These are phyloP conservation scores for Allantophomopsis lycopodina DNA, from an alignment of 2,329 filamentous ascomycete genomes.

Conservation along the genomic window DNA sequence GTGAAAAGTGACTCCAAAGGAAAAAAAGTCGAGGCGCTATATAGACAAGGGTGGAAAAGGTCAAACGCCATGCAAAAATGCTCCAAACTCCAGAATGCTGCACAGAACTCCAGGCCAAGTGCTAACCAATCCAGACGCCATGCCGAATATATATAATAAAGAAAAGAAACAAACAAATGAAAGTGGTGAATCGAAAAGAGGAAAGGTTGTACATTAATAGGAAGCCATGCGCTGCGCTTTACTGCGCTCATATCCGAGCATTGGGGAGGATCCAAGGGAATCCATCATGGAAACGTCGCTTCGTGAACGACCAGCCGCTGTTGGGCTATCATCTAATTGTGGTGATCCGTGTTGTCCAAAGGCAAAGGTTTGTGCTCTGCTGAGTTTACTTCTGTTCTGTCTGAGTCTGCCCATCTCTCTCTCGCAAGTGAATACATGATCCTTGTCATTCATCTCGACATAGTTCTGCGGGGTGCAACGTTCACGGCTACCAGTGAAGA, in stretches of 20 bases:
- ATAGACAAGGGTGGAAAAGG: too few species aligned
- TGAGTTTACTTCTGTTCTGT: slow-evolving; percentile 68
- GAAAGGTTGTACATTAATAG: slow-evolving; percentile 28
- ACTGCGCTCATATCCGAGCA: slow-evolving; percentile 34
- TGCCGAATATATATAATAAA: slow-evolving; percentile 1
- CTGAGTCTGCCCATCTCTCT: slow-evolving; percentile 89
- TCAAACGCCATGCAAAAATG: too few species aligned
- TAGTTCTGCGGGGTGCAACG: slow-evolving; percentile 93
- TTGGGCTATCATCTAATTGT: slow-evolving; percentile 45
- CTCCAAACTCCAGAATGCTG: too few species aligned
- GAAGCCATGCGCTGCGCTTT: slow-evolving; percentile 49
- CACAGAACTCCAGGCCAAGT: too few species aligned
- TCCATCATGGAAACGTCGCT: slow-evolving; percentile 22
- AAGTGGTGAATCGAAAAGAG: too few species aligned
- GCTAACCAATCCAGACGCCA: not conserved
- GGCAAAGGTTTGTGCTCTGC: slow-evolving; percentile 84
- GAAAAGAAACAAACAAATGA: not conserved
- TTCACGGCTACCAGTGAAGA: slow-evolving; percentile 65
- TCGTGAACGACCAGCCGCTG: slow-evolving; percentile 21
- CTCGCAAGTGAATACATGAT: slow-evolving; percentile 87
- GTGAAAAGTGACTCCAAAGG: too few species aligned
- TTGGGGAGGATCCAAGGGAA: slow-evolving; percentile 22
- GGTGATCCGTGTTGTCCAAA: slow-evolving; percentile 59
- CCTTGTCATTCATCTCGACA: slow-evolving; percentile 88
- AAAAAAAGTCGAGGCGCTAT: too few species aligned